Percentiles rank a stretch among this genome's conserved stretches.
phyloP scores from a whole-genome alignment of 139 green algal genomes.

The Edaphochlamys debaryana region DNA sequence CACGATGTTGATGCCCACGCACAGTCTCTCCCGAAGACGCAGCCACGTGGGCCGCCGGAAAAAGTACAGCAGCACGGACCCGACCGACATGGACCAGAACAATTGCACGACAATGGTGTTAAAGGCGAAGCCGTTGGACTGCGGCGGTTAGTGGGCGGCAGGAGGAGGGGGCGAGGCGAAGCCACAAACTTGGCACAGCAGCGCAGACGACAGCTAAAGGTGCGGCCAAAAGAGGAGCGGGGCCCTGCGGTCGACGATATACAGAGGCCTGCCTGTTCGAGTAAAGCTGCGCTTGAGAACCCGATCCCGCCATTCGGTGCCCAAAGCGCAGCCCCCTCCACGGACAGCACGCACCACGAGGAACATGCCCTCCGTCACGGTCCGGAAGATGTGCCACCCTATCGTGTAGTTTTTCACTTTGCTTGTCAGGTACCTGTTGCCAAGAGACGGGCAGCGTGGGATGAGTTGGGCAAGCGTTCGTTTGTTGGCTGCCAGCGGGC shows the following conservation, averaged over 20 bases:
- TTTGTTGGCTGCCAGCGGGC: too few species aligned
- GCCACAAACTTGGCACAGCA: too few species aligned
- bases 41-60: background rate
- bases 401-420: background rate
- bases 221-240: too few species aligned
- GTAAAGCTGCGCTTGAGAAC: too few species aligned
- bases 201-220: too few species aligned
- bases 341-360: constrained; percentile 4
- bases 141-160: too few species aligned
- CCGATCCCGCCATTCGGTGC: too few species aligned
- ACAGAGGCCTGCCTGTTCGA: too few species aligned
- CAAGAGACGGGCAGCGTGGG: background rate
- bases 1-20: background rate
- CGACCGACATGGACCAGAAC: background rate
- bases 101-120: constrained; percentile 20
- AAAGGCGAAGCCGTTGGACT: background rate
- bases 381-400: constrained; percentile 27
- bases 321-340: too few species aligned
- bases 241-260: too few species aligned
- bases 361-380: constrained; percentile 8
- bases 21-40: background rate
- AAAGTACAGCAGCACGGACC: constrained; percentile 12
- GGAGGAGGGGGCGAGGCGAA: too few species aligned
- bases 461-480: too few species aligned
- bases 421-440: constrained; percentile 5